Evolutionary conservation across 2,329 filamentous ascomycete genomes (phyloP), one percentile per base, ranked within the genome.

Genomic region (Diplocarpon rosae): DNA sequence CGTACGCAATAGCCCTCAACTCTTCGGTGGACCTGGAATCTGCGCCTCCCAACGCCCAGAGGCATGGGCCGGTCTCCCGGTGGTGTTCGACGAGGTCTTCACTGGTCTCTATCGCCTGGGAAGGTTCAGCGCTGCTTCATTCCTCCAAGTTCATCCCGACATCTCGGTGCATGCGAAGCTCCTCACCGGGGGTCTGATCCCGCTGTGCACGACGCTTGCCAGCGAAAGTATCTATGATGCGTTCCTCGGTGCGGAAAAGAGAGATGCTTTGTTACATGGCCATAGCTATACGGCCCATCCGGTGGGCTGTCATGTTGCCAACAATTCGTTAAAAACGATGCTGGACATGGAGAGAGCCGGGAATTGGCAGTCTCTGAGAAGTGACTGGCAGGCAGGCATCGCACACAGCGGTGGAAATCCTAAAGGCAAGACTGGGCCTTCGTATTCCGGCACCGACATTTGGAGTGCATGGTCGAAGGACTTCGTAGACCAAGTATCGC

Each of bases 241-340:
- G 0, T 93, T 93, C 58, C 66, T 75, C 11, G 80, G 80, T 42
- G 68, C 75, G 1, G 78, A 86, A 39, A 93, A 92, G 65, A 78
- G 75, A 0, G 84, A 90, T 53, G 86, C 86, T 0, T 64, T 93
- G 5, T 67, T 93, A 3, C 87, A 93, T 54, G 86, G 86, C 0
- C 86, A 93, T 60, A 90, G 84, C 61, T 93, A 93, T 63, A 93
- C 86, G 0, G 86, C 86, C 0, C 85, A 93, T 61, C 73, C 87
- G 0, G 74, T 92, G 1, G 87, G 86, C 0, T 93, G 85, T 55
- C 76, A 82, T 36, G 84, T 93, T 0, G 87, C 83, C 0, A 69
- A 82, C n/a, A 75, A 77, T 40, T 80, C 78, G 1, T 60, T 93
- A 8, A 60, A 63, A 8, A 69, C 70, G 32, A 75, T 90, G 70